A percentile compares a stretch with the other conserved stretches of the same genome.
Evolutionary conservation across 352 stramenopile species (phyloP).

Genomic region (Pythium coloratum): DNA sequence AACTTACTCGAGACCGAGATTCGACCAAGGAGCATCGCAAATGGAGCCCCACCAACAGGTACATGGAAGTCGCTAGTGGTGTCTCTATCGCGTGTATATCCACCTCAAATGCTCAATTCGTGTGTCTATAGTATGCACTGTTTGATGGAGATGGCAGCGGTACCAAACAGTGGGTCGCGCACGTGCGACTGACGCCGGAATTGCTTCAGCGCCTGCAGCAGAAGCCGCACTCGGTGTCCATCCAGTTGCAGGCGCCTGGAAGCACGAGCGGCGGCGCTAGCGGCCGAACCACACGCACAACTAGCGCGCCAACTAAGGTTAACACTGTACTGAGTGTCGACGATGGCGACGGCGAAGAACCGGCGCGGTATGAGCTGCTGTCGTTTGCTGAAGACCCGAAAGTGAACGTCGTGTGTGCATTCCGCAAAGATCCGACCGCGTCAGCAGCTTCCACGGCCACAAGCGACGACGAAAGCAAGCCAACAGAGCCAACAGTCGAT

Average conservation of each 20-base stretch:
- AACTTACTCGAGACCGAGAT: conserved; percentile 19
- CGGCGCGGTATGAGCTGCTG: conserved; percentile 69
- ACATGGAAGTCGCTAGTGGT: background rate
- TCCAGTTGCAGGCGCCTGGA: conserved; percentile 35
- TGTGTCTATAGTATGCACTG: conserved; percentile 58
- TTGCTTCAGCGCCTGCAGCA: conserved; percentile 61
- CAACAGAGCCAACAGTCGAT: background rate
- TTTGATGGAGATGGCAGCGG: conserved; percentile 45
- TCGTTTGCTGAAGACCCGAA: conserved; percentile 69
- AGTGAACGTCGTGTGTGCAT: conserved; percentile 70
- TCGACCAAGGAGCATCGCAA: background rate
- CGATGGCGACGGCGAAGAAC: conserved; percentile 9
- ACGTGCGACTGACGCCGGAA: conserved; percentile 75
- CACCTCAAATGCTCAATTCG: background rate
- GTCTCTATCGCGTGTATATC: background rate
- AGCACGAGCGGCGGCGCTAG: conserved; percentile 21
- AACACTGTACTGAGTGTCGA: conserved; percentile 46
- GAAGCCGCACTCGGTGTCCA: conserved; percentile 24
- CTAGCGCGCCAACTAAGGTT: conserved; percentile 28
- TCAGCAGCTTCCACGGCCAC: background rate
- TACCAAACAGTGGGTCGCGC: conserved; percentile 54
- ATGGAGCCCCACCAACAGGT: conserved; percentile 28
- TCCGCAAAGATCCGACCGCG: conserved; percentile 30
- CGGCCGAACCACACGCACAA: conserved; percentile 23
- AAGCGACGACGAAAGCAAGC: background rate